These are phyloP conservation scores for Quercus phellos DNA, from an alignment of 331 rosid species.

Conservation along the genomic window DNA sequence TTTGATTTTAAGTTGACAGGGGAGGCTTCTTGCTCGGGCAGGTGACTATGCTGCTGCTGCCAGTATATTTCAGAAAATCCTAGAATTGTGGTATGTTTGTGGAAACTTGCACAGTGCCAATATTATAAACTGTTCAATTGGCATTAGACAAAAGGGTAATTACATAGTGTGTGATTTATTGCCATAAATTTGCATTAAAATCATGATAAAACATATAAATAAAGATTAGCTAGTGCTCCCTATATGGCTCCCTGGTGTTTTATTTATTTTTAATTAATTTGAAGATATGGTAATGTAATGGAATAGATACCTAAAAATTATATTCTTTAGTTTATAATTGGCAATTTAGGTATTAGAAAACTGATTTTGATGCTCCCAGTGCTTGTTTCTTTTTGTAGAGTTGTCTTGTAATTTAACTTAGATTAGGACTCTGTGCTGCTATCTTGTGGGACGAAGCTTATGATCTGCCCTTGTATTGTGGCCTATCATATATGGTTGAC, in stretches of 20 bases:
- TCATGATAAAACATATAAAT: not conserved
- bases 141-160: not conserved
- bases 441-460: not conserved
- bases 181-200: not conserved
- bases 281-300: not conserved
- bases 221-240: not conserved
- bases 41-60: slow-evolving; percentile 83
- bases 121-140: not conserved
- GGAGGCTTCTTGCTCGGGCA: slow-evolving; percentile 96
- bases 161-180: not conserved
- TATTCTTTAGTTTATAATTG: not conserved
- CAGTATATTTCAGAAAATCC: slow-evolving; percentile 57
- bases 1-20: slow-evolving; percentile 99
- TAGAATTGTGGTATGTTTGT: slow-evolving; percentile 67
- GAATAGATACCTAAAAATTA: not conserved
- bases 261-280: not conserved
- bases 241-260: not conserved
- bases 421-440: not conserved
- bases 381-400: not conserved
- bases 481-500: not conserved
- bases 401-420: not conserved
- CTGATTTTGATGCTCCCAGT: not conserved
- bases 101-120: not conserved
- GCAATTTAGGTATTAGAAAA: not conserved
- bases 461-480: not conserved